A percentile compares a stretch with the other conserved stretches of the same genome.
Evolutionary conservation across 2,329 filamentous ascomycete genomes (phyloP).

Genomic region (Fusarium piperis): DNA sequence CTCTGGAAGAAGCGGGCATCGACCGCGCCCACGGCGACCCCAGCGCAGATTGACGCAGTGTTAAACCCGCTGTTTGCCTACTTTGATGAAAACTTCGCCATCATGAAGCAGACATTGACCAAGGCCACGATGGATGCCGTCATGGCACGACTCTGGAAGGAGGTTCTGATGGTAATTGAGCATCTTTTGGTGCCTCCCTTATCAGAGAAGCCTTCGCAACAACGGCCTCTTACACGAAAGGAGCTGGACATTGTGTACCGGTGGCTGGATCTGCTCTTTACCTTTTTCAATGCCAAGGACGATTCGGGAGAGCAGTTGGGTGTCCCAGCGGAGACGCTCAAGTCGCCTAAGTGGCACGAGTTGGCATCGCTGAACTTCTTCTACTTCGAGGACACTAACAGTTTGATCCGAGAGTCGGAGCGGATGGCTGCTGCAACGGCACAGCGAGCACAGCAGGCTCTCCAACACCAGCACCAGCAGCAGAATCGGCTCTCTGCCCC

Average conservation of each 20-base stretch:
- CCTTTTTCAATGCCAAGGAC: conserved; percentile 94
- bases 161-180: conserved; percentile 92
- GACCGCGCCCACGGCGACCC: conserved; percentile 67
- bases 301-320: conserved; percentile 85
- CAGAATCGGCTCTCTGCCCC: conserved; percentile 78
- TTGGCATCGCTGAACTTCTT: conserved; percentile 97
- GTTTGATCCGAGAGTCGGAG: conserved; percentile 93
- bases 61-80: conserved; percentile 89
- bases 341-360: conserved; percentile 98
- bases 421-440: conserved; percentile 91
- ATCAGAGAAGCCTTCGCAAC: conserved; percentile 91
- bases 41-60: conserved; percentile 80
- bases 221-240: conserved; percentile 83
- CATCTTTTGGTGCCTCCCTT: conserved; percentile 89
- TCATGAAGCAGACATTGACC: conserved; percentile 97
- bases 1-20: conserved; percentile 71
- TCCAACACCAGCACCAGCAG: conserved; percentile 56
- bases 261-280: conserved; percentile 90
- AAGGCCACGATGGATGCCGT: conserved; percentile 97
- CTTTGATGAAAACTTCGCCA: conserved; percentile 98
- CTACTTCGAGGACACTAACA: conserved; percentile 93
- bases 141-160: conserved; percentile 98
- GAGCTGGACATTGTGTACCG: conserved; percentile 95
- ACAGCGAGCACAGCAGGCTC: conserved; percentile 77
- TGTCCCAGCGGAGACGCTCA: conserved; percentile 89